Percentiles rank a stretch among this genome's conserved stretches.
These are phyloP conservation scores for Mortierella sp. DNA, from an alignment of 371 early-diverging fungal genomes.

Conservation along the genomic window DNA sequence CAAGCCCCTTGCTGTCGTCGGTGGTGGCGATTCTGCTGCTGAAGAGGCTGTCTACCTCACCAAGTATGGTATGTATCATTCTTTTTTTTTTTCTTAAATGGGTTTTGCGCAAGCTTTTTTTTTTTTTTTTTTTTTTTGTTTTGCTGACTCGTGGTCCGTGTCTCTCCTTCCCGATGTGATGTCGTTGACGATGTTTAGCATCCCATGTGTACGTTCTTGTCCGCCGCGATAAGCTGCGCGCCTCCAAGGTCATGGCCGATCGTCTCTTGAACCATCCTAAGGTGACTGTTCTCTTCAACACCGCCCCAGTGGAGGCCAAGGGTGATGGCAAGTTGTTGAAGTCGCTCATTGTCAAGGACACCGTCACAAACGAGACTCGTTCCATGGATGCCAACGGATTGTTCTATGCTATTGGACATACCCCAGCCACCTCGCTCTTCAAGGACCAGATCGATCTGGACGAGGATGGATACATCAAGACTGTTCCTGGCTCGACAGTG, in stretches of 20 bases:
- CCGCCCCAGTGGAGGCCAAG: slow-evolving; percentile 82
- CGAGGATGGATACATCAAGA: slow-evolving; percentile 91
- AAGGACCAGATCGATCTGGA: slow-evolving; percentile 81
- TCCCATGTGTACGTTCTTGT: slow-evolving; percentile 94
- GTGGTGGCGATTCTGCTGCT: slow-evolving; percentile 99
- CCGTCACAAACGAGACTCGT: slow-evolving; percentile 71
- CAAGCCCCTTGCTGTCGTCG: slow-evolving; percentile 94
- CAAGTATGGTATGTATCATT: slow-evolving; percentile 66
- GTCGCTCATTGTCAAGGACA: slow-evolving; percentile 78
- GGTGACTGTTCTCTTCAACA: slow-evolving; percentile 94
- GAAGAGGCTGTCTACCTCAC: slow-evolving; percentile 98
- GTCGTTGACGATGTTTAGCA: slow-evolving; percentile 56
- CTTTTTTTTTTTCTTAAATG: slow-evolving; percentile 33
- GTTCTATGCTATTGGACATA: slow-evolving; percentile 99
- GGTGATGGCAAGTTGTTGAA: slow-evolving; percentile 87
- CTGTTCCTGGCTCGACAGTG: slow-evolving; percentile 81
- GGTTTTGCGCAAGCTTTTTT: too few relatives aligned
- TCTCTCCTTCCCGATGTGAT: neutral
- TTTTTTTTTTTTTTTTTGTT: neutral
- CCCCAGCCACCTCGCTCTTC: slow-evolving; percentile 88
- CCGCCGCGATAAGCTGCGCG: slow-evolving; percentile 96
- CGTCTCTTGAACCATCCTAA: slow-evolving; percentile 88
- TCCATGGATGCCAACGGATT: slow-evolving; percentile 87
- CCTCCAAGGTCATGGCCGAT: slow-evolving; percentile 95
- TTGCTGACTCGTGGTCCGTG: neutral